A percentile compares a stretch with the other conserved stretches of the same genome.
Conservation (phyloP, 2,329 filamentous ascomycete genomes). For the Pseudomassariella vexata region DNA sequence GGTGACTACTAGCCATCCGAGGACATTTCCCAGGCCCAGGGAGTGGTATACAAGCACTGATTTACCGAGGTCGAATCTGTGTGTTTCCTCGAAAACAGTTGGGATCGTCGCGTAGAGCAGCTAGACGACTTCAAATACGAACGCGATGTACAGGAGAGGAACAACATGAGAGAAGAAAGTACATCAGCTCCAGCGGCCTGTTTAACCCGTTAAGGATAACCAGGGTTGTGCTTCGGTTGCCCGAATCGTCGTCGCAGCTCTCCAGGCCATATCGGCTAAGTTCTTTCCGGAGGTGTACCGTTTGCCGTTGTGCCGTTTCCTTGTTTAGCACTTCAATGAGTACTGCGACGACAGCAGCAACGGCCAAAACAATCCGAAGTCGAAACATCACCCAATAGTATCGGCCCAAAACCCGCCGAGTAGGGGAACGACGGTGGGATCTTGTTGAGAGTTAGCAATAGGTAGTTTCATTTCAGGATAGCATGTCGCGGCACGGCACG, state of each 20-base stretch:
- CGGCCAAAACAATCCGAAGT: slow-evolving; percentile 37
- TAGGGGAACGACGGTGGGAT: slow-evolving; percentile 37
- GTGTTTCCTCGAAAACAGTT: slow-evolving; percentile 27
- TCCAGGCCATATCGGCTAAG: slow-evolving; percentile 22
- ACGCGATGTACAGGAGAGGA: slow-evolving; percentile 30
- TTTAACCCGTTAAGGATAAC: slow-evolving; percentile 20
- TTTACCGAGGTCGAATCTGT: slow-evolving; percentile 20
- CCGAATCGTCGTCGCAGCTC: slow-evolving; percentile 6
- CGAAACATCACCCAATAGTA: slow-evolving; percentile 41
- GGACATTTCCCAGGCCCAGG: slow-evolving; percentile 30
- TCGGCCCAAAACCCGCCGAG: slow-evolving; percentile 40
- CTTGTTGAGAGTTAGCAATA: too few species aligned
- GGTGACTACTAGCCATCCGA: slow-evolving; percentile 25
- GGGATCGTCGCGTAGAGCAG: slow-evolving; percentile 35
- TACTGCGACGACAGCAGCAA: slow-evolving; percentile 3
- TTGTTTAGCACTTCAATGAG: slow-evolving; percentile 8
- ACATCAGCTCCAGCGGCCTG: slow-evolving; percentile 40
- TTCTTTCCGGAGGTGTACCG: slow-evolving; percentile 20
- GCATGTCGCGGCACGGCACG: too few species aligned
- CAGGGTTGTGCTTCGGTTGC: slow-evolving; percentile 2
- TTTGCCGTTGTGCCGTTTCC: slow-evolving; percentile 17
- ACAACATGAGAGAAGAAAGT: slow-evolving; percentile 49
- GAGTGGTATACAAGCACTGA: slow-evolving; percentile 43
- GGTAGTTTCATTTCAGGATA: background rate
- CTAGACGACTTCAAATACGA: slow-evolving; percentile 30